Base-by-base conservation (phyloP, 768 basidiomycete species). In the Porpolomopsis calyptriformis region DNA sequence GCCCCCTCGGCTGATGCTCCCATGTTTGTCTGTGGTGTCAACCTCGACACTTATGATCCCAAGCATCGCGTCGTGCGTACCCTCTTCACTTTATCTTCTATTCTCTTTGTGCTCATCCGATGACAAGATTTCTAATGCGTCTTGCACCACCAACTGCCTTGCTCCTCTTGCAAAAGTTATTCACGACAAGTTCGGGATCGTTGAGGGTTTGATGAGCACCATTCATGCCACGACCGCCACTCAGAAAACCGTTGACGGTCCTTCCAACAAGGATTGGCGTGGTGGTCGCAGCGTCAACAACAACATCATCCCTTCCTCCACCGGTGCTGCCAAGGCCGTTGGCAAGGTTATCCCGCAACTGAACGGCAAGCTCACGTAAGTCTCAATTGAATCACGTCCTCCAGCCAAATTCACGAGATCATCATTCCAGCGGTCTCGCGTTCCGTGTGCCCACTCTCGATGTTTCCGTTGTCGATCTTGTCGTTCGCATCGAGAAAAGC, bases 261-360 rank as follows among this genome's bases (percentile, higher is more conserved):
- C 90, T 37, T 94, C 91, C 40, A 62, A 76, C 75, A 98, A 93
- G 74, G 91, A 94, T 73, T 94, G 91, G 91, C 88, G 91, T 64
- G 91, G 91, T 62, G 91, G 91, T 53, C 94, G 94, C 70, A 81
- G 82, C 59, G 91, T 93, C 54, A 85, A 82, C 68, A 86, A 85
- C 74, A 99, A 99, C 80, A 97, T 99, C 72, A 99, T 99, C 63
- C 94, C 94, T 41, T 96, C 93, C 19, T 94, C 93, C 56, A 97
- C 94, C 55, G 94, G 94, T 69, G 94, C 94, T 53, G 94, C 94
- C 65, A 99, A 98, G 80, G 92, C 92, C 53, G 91, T 94, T 61
- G 92, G 92, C 93, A 94, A 96, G 75, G 92, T 99, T 67, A 97
- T 98, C 64, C 94, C 94, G 49, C 64, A 68, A 42, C 78, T 99